Conservation (phyloP, 257 asterid genomes). For the Ligustrum vulgare region DNA sequence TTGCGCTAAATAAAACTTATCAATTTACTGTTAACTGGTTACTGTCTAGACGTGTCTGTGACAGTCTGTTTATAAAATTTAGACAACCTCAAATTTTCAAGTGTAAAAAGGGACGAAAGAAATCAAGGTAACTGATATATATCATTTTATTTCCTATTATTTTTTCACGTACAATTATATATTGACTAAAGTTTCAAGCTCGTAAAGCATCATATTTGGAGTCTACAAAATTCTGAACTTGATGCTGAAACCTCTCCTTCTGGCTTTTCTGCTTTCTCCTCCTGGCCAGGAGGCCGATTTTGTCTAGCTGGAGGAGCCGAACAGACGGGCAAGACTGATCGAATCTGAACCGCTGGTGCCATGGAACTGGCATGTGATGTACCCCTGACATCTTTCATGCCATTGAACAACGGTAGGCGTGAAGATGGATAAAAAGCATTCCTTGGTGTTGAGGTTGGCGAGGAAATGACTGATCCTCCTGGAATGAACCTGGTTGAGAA, state of each 20-base stretch:
- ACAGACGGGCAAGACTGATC: constrained; percentile 57
- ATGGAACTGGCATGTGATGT: constrained; percentile 19
- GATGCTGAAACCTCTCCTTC: background rate
- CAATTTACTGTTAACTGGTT: too few relatives aligned
- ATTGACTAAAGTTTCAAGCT: background rate
- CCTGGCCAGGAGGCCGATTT: constrained; percentile 5
- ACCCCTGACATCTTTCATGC: background rate
- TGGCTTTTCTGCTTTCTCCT: background rate
- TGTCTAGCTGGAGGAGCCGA: constrained; percentile 45
- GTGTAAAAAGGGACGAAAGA: background rate
- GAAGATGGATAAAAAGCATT: constrained; percentile 3
- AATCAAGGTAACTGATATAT: background rate
- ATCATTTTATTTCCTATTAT: background rate
- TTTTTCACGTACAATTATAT: background rate
- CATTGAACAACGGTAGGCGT: constrained; percentile 14
- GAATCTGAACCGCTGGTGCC: constrained; percentile 60
- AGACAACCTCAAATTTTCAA: too few relatives aligned
- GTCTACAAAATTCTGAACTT: constrained; percentile 27
- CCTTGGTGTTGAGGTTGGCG: constrained; percentile 13
- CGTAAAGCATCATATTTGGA: constrained; percentile 9
- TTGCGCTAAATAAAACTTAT: too few relatives aligned
- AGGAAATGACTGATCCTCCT: background rate
- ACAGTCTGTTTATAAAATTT: too few relatives aligned
- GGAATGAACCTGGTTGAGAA: background rate
- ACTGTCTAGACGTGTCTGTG: too few relatives aligned